Conservation (phyloP, 2,329 filamentous ascomycete genomes). For the Xylaria multiplex region DNA sequence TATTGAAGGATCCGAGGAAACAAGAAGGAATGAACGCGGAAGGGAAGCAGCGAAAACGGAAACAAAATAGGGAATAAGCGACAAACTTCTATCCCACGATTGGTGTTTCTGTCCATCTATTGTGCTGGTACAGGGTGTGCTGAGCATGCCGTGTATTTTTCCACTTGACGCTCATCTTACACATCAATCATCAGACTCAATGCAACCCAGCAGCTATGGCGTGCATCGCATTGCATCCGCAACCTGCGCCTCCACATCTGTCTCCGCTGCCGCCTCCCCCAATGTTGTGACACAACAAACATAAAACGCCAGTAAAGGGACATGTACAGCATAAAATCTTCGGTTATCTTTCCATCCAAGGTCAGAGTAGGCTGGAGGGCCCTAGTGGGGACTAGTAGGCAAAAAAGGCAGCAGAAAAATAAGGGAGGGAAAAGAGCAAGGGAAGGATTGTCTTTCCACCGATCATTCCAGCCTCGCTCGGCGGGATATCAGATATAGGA, state of each 20-base stretch:
- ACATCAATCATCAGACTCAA: slow-evolving; percentile 6
- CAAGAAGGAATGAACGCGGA: background rate
- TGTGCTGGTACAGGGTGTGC: slow-evolving; percentile 1
- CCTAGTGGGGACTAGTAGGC: background rate
- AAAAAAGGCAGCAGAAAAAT: background rate
- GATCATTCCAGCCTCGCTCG: background rate
- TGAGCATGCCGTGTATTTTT: slow-evolving; percentile 17
- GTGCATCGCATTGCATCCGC: slow-evolving; percentile 23
- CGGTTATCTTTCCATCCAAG: background rate
- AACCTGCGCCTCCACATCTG: slow-evolving; percentile 12
- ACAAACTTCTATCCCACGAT: slow-evolving; percentile 25
- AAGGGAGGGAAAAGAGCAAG: background rate
- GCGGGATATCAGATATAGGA: background rate
- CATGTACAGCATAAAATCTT: slow-evolving; percentile 18
- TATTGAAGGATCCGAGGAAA: background rate
- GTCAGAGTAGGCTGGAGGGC: no score
- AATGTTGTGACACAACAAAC: slow-evolving; percentile 16
- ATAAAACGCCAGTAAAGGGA: slow-evolving; percentile 5
- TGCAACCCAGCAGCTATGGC: background rate
- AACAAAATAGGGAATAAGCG: background rate
- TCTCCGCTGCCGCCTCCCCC: slow-evolving; percentile 11
- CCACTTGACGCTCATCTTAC: slow-evolving; percentile 22
- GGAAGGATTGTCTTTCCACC: background rate
- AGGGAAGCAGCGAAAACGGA: background rate
- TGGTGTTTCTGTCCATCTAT: slow-evolving; percentile 11